Conservation (phyloP, 805 yeast genomes). For the Candida schatavii region DNA sequence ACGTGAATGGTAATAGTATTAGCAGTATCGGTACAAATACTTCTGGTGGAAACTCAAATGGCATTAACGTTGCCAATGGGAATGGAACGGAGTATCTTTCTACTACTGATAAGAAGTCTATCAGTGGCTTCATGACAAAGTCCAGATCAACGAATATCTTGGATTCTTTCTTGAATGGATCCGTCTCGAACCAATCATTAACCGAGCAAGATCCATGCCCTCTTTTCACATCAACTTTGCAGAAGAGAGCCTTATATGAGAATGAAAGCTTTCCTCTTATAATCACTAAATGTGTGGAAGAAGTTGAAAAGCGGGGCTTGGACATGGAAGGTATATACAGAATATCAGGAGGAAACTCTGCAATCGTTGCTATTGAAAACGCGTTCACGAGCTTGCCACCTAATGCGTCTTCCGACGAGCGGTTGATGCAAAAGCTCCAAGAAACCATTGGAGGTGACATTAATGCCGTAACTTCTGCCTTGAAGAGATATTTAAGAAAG, state of each 20-base stretch:
- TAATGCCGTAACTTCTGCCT: constrained; percentile 79
- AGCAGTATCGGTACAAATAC: constrained; percentile 5
- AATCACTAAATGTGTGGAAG: constrained; percentile 66
- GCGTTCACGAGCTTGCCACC: constrained; percentile 32
- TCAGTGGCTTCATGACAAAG: constrained; percentile 29
- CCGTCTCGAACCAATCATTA: not conserved
- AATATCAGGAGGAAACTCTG: constrained; percentile 78
- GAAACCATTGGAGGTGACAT: constrained; percentile 60
- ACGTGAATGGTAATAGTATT: constrained; percentile 3
- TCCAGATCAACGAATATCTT: constrained; percentile 48
- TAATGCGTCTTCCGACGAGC: constrained; percentile 30
- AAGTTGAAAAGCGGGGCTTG: constrained; percentile 76
- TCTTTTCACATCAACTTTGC: constrained; percentile 54
- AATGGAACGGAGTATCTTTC: constrained; percentile 3
- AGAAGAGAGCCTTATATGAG: constrained; percentile 62
- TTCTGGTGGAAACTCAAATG: not conserved
- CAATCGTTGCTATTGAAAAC: constrained; percentile 49
- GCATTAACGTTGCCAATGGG: constrained; percentile 5
- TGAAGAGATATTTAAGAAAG: constrained; percentile 82
- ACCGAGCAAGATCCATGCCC: constrained; percentile 18
- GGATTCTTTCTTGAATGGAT: constrained; percentile 27
- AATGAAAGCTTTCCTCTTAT: constrained; percentile 64
- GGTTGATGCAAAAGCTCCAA: constrained; percentile 25
- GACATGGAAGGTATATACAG: constrained; percentile 86
- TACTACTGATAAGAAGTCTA: constrained; percentile 12